Conservation (phyloP, 1,284 basidiomycete species). For the Erythrobasidium hasegawianum region DNA sequence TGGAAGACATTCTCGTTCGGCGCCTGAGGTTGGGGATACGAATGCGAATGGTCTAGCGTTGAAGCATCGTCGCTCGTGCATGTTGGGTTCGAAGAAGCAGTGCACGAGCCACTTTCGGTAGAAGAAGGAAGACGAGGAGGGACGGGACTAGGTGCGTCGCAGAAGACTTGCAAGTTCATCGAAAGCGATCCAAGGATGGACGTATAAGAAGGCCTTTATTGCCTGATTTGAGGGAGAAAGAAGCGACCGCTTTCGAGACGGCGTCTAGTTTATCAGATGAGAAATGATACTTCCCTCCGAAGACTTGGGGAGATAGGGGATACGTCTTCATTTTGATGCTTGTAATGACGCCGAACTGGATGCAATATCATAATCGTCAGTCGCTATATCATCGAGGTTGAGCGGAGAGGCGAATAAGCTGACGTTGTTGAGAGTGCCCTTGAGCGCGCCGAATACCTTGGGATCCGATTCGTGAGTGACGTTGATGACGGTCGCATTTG, state of each 20-base stretch:
- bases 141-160: neutral
- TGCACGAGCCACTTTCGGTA: no score
- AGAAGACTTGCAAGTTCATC: conserved; percentile 6
- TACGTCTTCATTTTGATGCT: conserved; percentile 10
- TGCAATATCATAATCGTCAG: neutral
- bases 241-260: neutral
- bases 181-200: neutral
- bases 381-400: neutral
- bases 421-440: conserved; percentile 18
- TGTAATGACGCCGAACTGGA: conserved; percentile 16
- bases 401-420: neutral
- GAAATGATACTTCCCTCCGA: neutral
- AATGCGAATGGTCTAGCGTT: no score
- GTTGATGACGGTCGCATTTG: conserved; percentile 1
- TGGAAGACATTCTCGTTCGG: conserved; percentile 13
- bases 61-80: no score
- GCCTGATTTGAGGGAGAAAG: neutral
- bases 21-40: neutral
- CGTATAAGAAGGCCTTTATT: neutral
- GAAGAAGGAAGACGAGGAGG: no score
- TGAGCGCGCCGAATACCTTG: conserved; percentile 12
- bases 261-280: neutral
- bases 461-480: neutral
- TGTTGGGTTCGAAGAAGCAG: no score
- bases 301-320: conserved; percentile 10